phyloP scores from a whole-genome alignment of 208 protist species.

The Balamuthia mandrillaris region DNA sequence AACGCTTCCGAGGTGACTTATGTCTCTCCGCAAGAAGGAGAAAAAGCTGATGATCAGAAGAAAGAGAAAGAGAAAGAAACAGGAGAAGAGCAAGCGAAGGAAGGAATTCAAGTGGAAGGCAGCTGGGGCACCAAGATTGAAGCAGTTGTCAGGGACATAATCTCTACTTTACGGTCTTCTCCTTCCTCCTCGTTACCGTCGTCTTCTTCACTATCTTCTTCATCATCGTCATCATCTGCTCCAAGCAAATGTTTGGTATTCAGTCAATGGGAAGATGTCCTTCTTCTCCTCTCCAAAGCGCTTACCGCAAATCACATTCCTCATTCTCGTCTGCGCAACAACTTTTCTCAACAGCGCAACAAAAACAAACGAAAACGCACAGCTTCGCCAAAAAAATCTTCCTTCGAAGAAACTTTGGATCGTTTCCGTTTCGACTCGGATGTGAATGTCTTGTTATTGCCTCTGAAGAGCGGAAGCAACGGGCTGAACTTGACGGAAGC shows the following conservation, averaged over 20 bases:
- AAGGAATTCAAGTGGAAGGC: slow-evolving; percentile 36
- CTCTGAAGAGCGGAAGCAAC: slow-evolving; percentile 51
- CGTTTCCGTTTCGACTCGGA: slow-evolving; percentile 17
- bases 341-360: slow-evolving; percentile 1
- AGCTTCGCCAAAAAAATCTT: not conserved
- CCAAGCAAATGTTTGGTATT: slow-evolving; percentile 49
- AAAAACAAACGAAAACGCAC: slow-evolving; percentile 46
- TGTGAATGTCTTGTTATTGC: slow-evolving; percentile 39
- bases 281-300: not conserved
- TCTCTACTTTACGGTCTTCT: no score
- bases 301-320: slow-evolving; percentile 38
- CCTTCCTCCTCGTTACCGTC: no score
- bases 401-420: slow-evolving; percentile 30
- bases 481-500: slow-evolving; percentile 61
- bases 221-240: no score
- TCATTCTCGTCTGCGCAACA: not conserved
- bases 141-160: slow-evolving; percentile 17
- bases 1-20: slow-evolving; percentile 46
- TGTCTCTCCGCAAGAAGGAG: not conserved
- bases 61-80: not conserved
- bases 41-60: not conserved
- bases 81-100: not conserved
- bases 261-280: slow-evolving; percentile 34
- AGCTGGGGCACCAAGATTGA: slow-evolving; percentile 61
- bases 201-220: no score